Conservation (phyloP, 139 green algal genomes). For the Zygnema circumcarinatum region DNA sequence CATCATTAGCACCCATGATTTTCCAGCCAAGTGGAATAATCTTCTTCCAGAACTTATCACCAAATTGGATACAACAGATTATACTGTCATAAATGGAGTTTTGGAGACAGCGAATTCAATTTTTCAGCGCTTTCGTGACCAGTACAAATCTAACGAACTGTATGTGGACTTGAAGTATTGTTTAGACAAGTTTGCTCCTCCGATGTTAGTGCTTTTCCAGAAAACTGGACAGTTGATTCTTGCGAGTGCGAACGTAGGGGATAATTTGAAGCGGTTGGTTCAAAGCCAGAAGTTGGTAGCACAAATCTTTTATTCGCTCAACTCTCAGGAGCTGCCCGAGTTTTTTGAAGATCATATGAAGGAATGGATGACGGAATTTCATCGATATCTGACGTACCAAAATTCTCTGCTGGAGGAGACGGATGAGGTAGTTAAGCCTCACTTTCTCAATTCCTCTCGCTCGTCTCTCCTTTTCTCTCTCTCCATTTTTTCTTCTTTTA, state of each 20-base stretch:
- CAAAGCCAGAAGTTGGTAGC: conserved; percentile 72
- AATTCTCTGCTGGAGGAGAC: conserved; percentile 68
- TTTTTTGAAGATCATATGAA: conserved; percentile 86
- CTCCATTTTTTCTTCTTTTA: neutral
- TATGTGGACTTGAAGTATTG: conserved; percentile 72
- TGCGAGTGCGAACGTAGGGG: conserved; percentile 42
- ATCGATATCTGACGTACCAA: conserved; percentile 71
- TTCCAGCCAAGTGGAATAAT: conserved; percentile 83
- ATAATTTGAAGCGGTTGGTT: conserved; percentile 71
- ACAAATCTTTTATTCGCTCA: conserved; percentile 94
- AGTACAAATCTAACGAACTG: conserved; percentile 74
- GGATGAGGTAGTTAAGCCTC: conserved; percentile 24
- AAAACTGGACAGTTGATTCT: conserved; percentile 39
- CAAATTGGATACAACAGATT: conserved; percentile 72
- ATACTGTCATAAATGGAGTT: conserved; percentile 78
- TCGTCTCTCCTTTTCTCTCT: neutral
- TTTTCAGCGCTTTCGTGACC: conserved; percentile 88
- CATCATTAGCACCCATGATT: conserved; percentile 91
- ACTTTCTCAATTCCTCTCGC: neutral
- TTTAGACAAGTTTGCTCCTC: conserved; percentile 76
- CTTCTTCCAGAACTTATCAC: conserved; percentile 90
- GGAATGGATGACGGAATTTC: conserved; percentile 59
- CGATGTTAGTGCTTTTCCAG: conserved; percentile 61
- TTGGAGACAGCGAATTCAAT: conserved; percentile 92
- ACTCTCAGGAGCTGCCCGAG: conserved; percentile 89